Evolutionary conservation across 306 rosid genomes (phyloP).

Genomic region (Ormosia semicastrata): DNA sequence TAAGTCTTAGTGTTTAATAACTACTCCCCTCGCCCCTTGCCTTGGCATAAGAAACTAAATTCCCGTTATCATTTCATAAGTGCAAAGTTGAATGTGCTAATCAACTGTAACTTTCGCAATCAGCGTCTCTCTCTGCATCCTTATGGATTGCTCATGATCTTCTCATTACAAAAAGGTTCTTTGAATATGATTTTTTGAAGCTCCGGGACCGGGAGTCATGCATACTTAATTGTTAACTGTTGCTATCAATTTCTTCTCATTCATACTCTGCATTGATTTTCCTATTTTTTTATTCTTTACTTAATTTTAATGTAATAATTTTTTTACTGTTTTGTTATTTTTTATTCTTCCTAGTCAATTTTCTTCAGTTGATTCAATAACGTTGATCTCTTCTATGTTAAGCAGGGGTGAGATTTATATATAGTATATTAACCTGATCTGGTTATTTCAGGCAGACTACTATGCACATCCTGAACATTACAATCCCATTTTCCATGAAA

Average conservation of each 20-base stretch:
- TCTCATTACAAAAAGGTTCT: neutral
- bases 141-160: neutral
- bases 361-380: neutral
- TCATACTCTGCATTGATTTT: neutral
- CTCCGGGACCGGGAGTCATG: neutral
- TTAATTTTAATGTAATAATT: neutral
- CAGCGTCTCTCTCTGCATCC: neutral
- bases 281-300: neutral
- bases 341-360: neutral
- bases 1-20: neutral
- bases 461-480: conserved; percentile 93
- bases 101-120: neutral
- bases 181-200: neutral
- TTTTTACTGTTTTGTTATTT: neutral
- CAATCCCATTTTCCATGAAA: conserved; percentile 78
- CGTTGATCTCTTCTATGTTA: neutral
- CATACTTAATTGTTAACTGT: neutral
- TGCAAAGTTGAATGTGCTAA: neutral
- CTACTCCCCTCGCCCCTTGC: neutral
- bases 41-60: neutral
- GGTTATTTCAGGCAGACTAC: conserved; percentile 76
- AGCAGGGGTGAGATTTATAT: conserved; percentile 5
- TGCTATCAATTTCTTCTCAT: neutral
- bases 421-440: conserved; percentile 15
- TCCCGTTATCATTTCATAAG: neutral